Percentiles rank a stretch among this genome's conserved stretches.
Evolutionary conservation across 2,329 filamentous ascomycete species (phyloP).

Genomic region (Colletotrichum australisinense): DNA sequence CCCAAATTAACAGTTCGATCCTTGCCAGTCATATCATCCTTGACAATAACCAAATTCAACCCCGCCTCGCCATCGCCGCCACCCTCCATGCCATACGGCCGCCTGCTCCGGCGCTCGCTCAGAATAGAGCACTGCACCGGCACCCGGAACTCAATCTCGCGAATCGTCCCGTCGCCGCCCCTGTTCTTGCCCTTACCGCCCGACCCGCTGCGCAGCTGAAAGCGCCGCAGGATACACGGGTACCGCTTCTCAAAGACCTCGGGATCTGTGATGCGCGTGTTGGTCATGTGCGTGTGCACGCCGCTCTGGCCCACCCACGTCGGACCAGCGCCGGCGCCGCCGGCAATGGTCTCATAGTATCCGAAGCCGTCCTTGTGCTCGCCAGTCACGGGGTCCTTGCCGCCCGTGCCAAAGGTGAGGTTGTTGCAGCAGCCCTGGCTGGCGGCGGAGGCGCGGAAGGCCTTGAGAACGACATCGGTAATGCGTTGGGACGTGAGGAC

Average conservation of each 20-base stretch:
- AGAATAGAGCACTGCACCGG: slow-evolving; percentile 84
- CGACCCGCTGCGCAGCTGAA: slow-evolving; percentile 71
- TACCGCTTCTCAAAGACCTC: slow-evolving; percentile 84
- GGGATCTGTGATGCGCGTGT: slow-evolving; percentile 84
- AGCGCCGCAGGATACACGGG: slow-evolving; percentile 78
- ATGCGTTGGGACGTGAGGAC: slow-evolving; percentile 84
- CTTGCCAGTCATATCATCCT: slow-evolving; percentile 43
- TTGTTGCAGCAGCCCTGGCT: slow-evolving; percentile 87
- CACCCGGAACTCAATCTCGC: slow-evolving; percentile 85
- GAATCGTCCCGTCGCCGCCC: slow-evolving; percentile 81
- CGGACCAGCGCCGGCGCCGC: slow-evolving; percentile 79
- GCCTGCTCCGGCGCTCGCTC: slow-evolving; percentile 79
- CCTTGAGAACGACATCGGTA: slow-evolving; percentile 84
- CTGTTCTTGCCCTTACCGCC: slow-evolving; percentile 73
- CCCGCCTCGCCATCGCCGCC: slow-evolving; percentile 77
- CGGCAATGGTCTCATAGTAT: slow-evolving; percentile 88
- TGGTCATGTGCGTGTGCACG: slow-evolving; percentile 89
- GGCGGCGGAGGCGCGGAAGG: slow-evolving; percentile 83
- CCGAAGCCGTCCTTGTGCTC: slow-evolving; percentile 78
- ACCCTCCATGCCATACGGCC: slow-evolving; percentile 80
- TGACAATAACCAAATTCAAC: slow-evolving; percentile 74
- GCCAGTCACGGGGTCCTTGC: slow-evolving; percentile 64
- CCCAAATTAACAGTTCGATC: slow-evolving; percentile 43
- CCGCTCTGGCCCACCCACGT: slow-evolving; percentile 79
- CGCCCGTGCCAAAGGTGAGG: slow-evolving; percentile 85